Evolutionary conservation across 1,284 basidiomycete species (phyloP).

Genomic region (Ceratobasidium sp.): DNA sequence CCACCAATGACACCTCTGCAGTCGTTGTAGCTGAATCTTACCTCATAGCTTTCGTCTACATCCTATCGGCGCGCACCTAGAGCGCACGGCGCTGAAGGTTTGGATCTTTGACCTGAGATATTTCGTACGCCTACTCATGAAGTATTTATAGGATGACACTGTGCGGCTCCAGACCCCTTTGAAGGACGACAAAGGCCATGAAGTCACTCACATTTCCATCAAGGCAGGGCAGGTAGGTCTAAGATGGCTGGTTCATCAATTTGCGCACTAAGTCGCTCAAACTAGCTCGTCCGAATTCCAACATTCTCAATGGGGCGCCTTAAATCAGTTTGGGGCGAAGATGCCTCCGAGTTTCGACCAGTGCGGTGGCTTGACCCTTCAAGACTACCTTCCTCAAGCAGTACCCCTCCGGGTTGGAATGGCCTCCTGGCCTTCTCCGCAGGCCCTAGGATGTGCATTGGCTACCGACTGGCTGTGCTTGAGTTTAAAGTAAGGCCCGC

Average conservation of each 20-base stretch:
- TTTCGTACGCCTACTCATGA: background rate
- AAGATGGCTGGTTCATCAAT: background rate
- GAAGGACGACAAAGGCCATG: constrained; percentile 45
- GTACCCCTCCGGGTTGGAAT: constrained; percentile 42
- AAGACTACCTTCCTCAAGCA: constrained; percentile 15
- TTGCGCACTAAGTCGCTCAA: too few relatives aligned
- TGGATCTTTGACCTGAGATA: background rate
- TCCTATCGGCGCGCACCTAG: constrained; percentile 48
- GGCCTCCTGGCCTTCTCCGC: constrained; percentile 40
- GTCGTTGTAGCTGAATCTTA: background rate
- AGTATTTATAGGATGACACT: constrained; percentile 46
- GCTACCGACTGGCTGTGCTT: constrained; percentile 43
- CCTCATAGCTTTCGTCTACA: constrained; percentile 48
- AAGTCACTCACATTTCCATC: constrained; percentile 45
- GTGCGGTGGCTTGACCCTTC: constrained; percentile 43
- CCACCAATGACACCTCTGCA: too few relatives aligned
- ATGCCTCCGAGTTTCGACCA: constrained; percentile 51
- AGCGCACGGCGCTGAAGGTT: constrained; percentile 33
- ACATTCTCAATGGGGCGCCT: constrained; percentile 48
- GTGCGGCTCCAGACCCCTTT: constrained; percentile 49
- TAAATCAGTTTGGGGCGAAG: constrained; percentile 51
- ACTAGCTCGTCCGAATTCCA: constrained; percentile 49
- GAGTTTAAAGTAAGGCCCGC: constrained; percentile 36
- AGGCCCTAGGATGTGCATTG: constrained; percentile 44
- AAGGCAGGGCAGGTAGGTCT: constrained; percentile 48